Conservation (phyloP, 2,329 filamentous ascomycete species). For the Chaetomiaceae sp. region DNA sequence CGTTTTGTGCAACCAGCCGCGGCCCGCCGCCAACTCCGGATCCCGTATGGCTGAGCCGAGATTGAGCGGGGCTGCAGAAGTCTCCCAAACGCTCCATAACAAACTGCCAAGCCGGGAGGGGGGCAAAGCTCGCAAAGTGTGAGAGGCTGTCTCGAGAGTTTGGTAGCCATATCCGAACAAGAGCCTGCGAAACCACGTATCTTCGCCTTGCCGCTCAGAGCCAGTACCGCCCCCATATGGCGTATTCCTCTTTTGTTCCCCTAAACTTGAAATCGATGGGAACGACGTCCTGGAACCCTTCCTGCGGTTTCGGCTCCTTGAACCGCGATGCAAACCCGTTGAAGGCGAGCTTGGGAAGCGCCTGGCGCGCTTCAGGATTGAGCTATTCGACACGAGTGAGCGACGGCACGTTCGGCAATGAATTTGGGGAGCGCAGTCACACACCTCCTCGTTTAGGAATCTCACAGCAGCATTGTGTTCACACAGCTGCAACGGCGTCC, state of each 20-base stretch:
- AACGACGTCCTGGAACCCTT: conserved; percentile 80
- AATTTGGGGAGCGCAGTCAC: conserved; percentile 5
- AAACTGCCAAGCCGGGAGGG: too few relatives aligned
- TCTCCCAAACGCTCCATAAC: too few relatives aligned
- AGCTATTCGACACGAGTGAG: conserved; percentile 42
- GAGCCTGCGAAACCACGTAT: too few relatives aligned
- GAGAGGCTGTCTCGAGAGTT: too few relatives aligned
- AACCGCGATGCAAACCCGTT: conserved; percentile 69
- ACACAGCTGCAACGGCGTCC: conserved; percentile 62
- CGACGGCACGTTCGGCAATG: background rate
- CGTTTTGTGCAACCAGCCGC: too few relatives aligned
- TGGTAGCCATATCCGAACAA: too few relatives aligned
- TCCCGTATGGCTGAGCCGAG: too few relatives aligned
- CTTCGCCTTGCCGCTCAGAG: conserved; percentile 41
- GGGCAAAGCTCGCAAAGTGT: too few relatives aligned
- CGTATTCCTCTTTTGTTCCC: conserved; percentile 63
- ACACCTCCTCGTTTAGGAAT: conserved; percentile 53
- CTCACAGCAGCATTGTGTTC: conserved; percentile 88
- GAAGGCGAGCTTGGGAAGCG: conserved; percentile 77
- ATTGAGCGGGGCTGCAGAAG: too few relatives aligned
- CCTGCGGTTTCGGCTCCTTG: conserved; percentile 63
- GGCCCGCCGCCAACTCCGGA: too few relatives aligned
- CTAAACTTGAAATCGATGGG: conserved; percentile 72
- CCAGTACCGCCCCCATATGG: conserved; percentile 76
- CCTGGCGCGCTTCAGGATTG: conserved; percentile 75